Evolutionary conservation across 495 filamentous ascomycete species (phyloP).

Genomic region (Penicillium fimorum): DNA sequence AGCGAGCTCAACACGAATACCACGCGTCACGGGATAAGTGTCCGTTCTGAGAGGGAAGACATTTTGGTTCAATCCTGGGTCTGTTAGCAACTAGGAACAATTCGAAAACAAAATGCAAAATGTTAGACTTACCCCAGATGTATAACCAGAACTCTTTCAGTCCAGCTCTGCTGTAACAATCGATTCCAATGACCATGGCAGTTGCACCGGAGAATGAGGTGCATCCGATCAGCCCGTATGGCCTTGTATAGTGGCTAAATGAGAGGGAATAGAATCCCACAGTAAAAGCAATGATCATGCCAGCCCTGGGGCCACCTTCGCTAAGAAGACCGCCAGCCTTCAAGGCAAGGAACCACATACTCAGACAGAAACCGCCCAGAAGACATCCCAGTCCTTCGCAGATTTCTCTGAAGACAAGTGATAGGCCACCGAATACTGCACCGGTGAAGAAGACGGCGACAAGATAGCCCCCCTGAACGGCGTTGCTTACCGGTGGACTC

Average conservation of each 20-base stretch:
- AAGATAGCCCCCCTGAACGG: slow-evolving; percentile 84
- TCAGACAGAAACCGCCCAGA: slow-evolving; percentile 81
- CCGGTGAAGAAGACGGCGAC: slow-evolving; percentile 78
- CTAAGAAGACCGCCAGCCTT: slow-evolving; percentile 73
- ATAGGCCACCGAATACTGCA: slow-evolving; percentile 68
- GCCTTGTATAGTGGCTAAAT: slow-evolving; percentile 74
- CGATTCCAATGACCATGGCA: slow-evolving; percentile 74
- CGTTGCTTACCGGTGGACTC: slow-evolving; percentile 71
- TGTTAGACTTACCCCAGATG: slow-evolving; percentile 66
- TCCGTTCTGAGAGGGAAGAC: slow-evolving; percentile 71
- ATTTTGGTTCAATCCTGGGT: slow-evolving; percentile 66
- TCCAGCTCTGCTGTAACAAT: slow-evolving; percentile 86
- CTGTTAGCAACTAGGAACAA: slow-evolving; percentile 9
- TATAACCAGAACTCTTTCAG: slow-evolving; percentile 97
- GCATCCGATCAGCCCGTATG: slow-evolving; percentile 70
- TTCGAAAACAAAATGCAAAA: not conserved
- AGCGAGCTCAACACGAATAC: slow-evolving; percentile 83
- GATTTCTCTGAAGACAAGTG: slow-evolving; percentile 79
- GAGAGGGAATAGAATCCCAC: slow-evolving; percentile 66
- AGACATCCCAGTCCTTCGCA: slow-evolving; percentile 85
- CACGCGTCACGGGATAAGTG: slow-evolving; percentile 83
- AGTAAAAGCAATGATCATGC: slow-evolving; percentile 74
- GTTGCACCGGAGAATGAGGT: slow-evolving; percentile 84
- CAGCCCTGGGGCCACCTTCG: slow-evolving; percentile 58
- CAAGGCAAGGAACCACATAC: slow-evolving; percentile 87